These are phyloP conservation scores for Nemophila menziesii DNA, from an alignment of 257 asterid species.

Conservation along the genomic window DNA sequence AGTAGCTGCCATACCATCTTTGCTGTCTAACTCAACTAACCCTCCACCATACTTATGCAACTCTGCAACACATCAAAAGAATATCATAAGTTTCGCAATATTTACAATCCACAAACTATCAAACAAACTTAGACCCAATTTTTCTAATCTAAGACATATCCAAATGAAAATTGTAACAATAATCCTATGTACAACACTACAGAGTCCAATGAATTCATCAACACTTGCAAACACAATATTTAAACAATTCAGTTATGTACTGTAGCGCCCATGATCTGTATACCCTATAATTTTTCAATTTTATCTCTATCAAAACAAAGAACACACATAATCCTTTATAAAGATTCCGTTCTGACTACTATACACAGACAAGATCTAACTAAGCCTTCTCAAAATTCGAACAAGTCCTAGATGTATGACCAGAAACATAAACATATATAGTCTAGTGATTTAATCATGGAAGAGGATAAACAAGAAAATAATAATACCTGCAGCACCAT, in stretches of 20 bases:
- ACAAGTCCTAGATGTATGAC: neutral
- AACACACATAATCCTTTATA: too few species aligned
- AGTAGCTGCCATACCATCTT: conserved; percentile 8
- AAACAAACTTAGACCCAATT: too few species aligned
- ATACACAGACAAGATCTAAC: too few species aligned
- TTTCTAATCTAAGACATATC: too few species aligned
- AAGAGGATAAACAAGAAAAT: conserved; percentile 1
- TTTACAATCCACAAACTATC: too few species aligned
- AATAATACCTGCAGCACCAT: conserved; percentile 41
- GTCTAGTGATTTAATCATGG: neutral
- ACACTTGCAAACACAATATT: neutral
- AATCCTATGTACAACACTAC: too few species aligned
- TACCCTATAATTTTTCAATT: neutral
- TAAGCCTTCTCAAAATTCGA: neutral
- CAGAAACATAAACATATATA: neutral
- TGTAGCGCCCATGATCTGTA: neutral
- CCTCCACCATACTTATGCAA: conserved; percentile 17
- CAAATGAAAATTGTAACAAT: too few species aligned
- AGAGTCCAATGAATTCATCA: neutral
- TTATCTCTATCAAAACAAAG: neutral
- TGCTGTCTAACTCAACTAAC: conserved; percentile 9
- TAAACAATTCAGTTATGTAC: neutral
- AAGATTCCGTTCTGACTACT: too few species aligned
- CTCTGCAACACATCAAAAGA: conserved; percentile 8
- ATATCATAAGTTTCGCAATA: neutral